Evolutionary conservation across 1,284 basidiomycete species (phyloP).

Genomic region (Pseudozyma flocculosa): DNA sequence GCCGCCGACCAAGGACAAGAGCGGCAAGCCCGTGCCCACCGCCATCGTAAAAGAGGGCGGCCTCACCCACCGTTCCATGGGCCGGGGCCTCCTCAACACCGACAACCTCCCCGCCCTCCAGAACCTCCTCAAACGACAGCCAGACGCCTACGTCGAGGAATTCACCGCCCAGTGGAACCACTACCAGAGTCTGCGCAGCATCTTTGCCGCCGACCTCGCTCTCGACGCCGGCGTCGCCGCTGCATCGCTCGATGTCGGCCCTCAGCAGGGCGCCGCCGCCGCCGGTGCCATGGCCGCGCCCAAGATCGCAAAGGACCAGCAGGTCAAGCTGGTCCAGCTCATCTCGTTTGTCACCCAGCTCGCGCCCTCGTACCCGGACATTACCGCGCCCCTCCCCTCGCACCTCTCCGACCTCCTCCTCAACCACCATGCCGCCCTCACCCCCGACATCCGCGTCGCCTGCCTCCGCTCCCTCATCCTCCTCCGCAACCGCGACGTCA

Average conservation of each 20-base stretch:
- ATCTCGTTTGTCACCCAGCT: constrained; percentile 65
- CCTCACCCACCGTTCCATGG: constrained; percentile 47
- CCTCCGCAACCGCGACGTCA: constrained; percentile 87
- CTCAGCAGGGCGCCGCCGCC: too few relatives aligned
- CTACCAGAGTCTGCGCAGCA: constrained; percentile 81
- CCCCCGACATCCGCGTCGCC: constrained; percentile 44
- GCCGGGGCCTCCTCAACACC: constrained; percentile 53
- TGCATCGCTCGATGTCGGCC: constrained; percentile 5
- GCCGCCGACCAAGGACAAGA: constrained; percentile 30
- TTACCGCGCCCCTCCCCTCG: constrained; percentile 39
- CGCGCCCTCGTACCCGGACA: constrained; percentile 45
- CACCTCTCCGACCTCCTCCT: constrained; percentile 50
- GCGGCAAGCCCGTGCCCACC: constrained; percentile 3
- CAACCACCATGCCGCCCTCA: constrained; percentile 50
- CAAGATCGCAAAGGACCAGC: constrained; percentile 45
- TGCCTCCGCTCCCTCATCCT: constrained; percentile 63
- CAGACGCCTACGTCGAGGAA: constrained; percentile 87
- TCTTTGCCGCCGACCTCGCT: constrained; percentile 64
- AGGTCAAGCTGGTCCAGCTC: constrained; percentile 46
- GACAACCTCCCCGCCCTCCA: constrained; percentile 72
- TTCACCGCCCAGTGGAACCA: constrained; percentile 99
- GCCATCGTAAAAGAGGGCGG: constrained; percentile 49
- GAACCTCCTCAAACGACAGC: constrained; percentile 91
- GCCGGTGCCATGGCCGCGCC: constrained; percentile 2
- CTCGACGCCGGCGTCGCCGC: background rate